A percentile compares a stretch with the other conserved stretches of the same genome.
These are phyloP conservation scores for Rusavskia elegans DNA, from an alignment of 495 filamentous ascomycete species.

Conservation along the genomic window DNA sequence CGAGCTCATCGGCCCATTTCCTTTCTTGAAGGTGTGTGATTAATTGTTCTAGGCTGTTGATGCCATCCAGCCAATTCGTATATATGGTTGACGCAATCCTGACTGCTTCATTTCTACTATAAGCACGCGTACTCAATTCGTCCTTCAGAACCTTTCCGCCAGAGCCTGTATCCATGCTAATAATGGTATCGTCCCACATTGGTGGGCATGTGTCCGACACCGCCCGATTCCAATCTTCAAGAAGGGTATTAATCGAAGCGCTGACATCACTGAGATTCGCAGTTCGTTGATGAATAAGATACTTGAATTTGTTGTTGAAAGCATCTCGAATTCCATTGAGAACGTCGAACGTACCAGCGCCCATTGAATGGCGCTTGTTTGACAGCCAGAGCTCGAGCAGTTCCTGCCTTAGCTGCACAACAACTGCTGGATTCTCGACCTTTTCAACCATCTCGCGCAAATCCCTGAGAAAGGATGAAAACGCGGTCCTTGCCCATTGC, in stretches of 20 bases:
- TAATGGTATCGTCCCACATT: slow-evolving; percentile 46
- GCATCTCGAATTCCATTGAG: slow-evolving; percentile 50
- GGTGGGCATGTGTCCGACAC: slow-evolving; percentile 29
- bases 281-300: slow-evolving; percentile 42
- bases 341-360: slow-evolving; percentile 42
- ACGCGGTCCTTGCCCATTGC: slow-evolving; percentile 59
- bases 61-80: slow-evolving; percentile 46
- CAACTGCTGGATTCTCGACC: slow-evolving; percentile 43
- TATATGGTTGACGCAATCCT: slow-evolving; percentile 43
- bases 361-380: slow-evolving; percentile 22
- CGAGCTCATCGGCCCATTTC: slow-evolving; percentile 63
- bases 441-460: slow-evolving; percentile 37
- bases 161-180: slow-evolving; percentile 32
- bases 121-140: slow-evolving; percentile 30
- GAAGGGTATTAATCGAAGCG: slow-evolving; percentile 26
- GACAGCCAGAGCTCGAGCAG: slow-evolving; percentile 62
- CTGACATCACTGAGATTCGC: slow-evolving; percentile 37
- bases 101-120: slow-evolving; percentile 54
- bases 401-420: slow-evolving; percentile 52
- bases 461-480: slow-evolving; percentile 43
- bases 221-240: slow-evolving; percentile 36
- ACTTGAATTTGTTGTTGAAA: slow-evolving; percentile 47
- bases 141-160: slow-evolving; percentile 41
- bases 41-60: slow-evolving; percentile 41
- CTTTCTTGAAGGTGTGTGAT: slow-evolving; percentile 50